These are phyloP conservation scores for Leishmania martiniquensis DNA, from an alignment of 208 protist genomes.

Conservation along the genomic window DNA sequence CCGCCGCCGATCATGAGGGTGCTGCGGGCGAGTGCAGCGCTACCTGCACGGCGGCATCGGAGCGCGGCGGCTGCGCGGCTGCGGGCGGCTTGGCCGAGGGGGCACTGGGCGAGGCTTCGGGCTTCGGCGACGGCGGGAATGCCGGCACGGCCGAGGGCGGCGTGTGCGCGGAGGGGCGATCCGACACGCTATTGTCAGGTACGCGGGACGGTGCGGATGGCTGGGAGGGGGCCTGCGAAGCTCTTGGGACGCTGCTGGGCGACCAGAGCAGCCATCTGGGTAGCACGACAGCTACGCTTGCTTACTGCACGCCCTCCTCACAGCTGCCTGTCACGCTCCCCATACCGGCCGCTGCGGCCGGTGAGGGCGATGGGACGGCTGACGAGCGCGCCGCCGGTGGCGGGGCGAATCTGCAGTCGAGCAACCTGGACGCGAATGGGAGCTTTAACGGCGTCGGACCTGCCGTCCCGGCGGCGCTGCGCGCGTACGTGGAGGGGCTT, in stretches of 20 bases:
- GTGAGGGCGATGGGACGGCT: neutral
- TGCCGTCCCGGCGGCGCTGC: conserved; percentile 22
- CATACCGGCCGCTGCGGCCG: neutral
- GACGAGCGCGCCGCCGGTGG: conserved; percentile 1
- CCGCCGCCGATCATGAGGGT: neutral
- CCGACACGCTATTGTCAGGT: neutral
- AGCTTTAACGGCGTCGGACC: conserved; percentile 27
- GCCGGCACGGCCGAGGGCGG: neutral
- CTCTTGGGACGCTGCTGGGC: conserved; percentile 1
- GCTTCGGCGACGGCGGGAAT: neutral
- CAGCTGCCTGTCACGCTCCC: neutral
- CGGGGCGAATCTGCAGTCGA: neutral
- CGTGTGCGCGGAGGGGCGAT: neutral
- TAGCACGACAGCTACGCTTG: neutral
- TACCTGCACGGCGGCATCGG: neutral
- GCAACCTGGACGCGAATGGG: conserved; percentile 7
- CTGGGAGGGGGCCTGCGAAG: neutral
- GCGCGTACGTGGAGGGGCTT: conserved; percentile 23
- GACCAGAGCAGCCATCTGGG: conserved; percentile 1
- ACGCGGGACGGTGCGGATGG: neutral
- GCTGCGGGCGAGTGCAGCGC: neutral
- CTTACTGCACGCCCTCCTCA: neutral
- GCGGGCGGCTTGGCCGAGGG: neutral
- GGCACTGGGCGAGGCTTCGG: neutral
- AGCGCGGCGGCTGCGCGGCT: neutral